These are phyloP conservation scores for Claviceps capensis DNA, from an alignment of 2,329 filamentous ascomycete species.

Conservation along the genomic window DNA sequence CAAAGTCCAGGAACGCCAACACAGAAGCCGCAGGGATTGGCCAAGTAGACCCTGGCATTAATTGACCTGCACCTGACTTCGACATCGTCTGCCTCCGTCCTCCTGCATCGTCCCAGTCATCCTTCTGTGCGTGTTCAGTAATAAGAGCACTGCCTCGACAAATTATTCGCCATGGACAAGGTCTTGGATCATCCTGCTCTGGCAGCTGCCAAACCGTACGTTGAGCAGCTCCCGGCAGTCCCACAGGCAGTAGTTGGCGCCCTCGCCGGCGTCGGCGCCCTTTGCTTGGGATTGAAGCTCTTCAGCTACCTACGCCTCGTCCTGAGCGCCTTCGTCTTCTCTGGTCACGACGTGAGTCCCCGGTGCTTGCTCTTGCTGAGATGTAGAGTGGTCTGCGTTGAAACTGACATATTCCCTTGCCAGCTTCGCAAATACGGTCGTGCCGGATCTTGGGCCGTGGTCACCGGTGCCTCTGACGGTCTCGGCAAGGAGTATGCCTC, in stretches of 20 bases:
- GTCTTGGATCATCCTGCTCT: conserved; percentile 7
- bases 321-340: conserved; percentile 54
- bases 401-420: conserved; percentile 1
- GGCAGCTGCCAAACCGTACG: conserved; percentile 5
- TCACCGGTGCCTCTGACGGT: conserved; percentile 92
- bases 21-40: not conserved
- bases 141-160: not conserved
- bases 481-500: conserved; percentile 92
- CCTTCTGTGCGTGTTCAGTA: not conserved
- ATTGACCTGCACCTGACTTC: not conserved
- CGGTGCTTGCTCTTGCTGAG: not conserved
- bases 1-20: not conserved
- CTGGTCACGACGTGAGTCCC: conserved; percentile 44
- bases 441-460: conserved; percentile 83
- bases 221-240: conserved; percentile 17
- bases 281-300: conserved; percentile 42
- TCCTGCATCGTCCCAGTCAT: not conserved
- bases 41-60: not conserved
- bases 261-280: conserved; percentile 41
- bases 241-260: conserved; percentile 32
- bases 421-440: conserved; percentile 83
- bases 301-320: conserved; percentile 47
- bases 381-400: no score
- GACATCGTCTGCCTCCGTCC: not conserved
- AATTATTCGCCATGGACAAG: conserved; percentile 14